A percentile compares a stretch with the other conserved stretches of the same genome.
Evolutionary conservation across 176 grass and related monocot genomes (phyloP).

Genomic region (Oryza coarctata): DNA sequence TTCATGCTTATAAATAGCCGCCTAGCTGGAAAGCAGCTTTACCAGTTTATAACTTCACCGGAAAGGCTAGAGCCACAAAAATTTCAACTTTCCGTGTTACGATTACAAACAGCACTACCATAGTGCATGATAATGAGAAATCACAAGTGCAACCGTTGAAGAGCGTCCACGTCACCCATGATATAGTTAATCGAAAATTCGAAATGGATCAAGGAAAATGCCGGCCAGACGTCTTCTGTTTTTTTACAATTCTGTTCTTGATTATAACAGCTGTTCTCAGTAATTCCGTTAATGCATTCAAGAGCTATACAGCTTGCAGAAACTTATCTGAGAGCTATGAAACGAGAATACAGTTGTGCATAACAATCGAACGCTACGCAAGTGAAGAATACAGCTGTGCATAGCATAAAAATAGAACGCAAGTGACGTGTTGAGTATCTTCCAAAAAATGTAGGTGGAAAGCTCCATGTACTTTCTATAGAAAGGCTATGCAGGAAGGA

Average conservation of each 20-base stretch:
- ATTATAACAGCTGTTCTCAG: conserved; percentile 3
- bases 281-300: neutral
- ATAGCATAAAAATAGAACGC: conserved; percentile 23
- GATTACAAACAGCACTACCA: neutral
- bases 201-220: neutral
- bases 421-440: neutral
- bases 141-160: neutral
- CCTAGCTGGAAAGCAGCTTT: neutral
- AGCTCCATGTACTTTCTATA: neutral
- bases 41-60: too few relatives aligned
- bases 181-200: neutral
- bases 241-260: neutral
- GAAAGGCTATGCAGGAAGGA: neutral
- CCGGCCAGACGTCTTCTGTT: neutral
- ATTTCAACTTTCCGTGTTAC: neutral
- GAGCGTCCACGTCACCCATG: neutral
- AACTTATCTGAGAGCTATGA: neutral
- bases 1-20: neutral
- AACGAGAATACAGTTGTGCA: neutral
- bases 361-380: neutral
- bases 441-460: neutral
- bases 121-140: neutral
- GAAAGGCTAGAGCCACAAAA: neutral
- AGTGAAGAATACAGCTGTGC: conserved; percentile 12
- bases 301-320: conserved; percentile 3